Conservation (phyloP, 768 basidiomycete genomes). For the Lentinula edodes region DNA sequence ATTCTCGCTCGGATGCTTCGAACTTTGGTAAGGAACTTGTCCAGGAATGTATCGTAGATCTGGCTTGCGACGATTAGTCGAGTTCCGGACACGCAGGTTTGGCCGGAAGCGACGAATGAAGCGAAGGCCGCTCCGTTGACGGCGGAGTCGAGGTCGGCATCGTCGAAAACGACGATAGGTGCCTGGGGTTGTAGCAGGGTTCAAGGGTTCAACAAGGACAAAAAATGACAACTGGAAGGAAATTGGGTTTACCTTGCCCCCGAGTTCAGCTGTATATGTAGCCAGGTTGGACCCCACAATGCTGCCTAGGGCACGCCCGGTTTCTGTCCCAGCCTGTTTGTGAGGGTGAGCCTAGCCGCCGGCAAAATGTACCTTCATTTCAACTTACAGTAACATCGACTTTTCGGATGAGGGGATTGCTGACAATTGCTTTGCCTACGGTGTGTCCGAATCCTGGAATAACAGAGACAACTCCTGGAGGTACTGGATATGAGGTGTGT, state of each 20-base stretch:
- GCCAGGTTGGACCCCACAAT: slow-evolving; percentile 73
- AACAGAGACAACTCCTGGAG: slow-evolving; percentile 65
- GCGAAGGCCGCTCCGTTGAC: slow-evolving; percentile 84
- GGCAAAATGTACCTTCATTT: not conserved
- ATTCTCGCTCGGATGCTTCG: slow-evolving; percentile 60
- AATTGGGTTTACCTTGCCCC: slow-evolving; percentile 61
- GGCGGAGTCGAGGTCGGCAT: slow-evolving; percentile 67
- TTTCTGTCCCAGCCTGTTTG: slow-evolving; percentile 66
- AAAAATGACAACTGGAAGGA: not conserved
- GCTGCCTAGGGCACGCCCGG: slow-evolving; percentile 69
- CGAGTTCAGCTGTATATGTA: slow-evolving; percentile 76
- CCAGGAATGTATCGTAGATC: slow-evolving; percentile 67
- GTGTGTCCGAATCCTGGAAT: slow-evolving; percentile 66
- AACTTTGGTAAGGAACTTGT: slow-evolving; percentile 55
- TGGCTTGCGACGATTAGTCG: slow-evolving; percentile 69
- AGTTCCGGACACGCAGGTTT: slow-evolving; percentile 90
- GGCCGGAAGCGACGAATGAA: slow-evolving; percentile 81
- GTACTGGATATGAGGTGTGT: slow-evolving; percentile 43
- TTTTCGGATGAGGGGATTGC: slow-evolving; percentile 65
- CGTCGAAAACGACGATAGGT: slow-evolving; percentile 74
- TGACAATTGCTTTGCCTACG: slow-evolving; percentile 61
- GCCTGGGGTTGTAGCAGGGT: slow-evolving; percentile 45
- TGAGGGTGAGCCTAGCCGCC: not conserved
- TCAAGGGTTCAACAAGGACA: slow-evolving; percentile 1
- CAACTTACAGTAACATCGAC: slow-evolving; percentile 75